A percentile compares a stretch with the other conserved stretches of the same genome.
Conservation (phyloP, 2,329 filamentous ascomycete genomes). For the Aspergillus proliferans region DNA sequence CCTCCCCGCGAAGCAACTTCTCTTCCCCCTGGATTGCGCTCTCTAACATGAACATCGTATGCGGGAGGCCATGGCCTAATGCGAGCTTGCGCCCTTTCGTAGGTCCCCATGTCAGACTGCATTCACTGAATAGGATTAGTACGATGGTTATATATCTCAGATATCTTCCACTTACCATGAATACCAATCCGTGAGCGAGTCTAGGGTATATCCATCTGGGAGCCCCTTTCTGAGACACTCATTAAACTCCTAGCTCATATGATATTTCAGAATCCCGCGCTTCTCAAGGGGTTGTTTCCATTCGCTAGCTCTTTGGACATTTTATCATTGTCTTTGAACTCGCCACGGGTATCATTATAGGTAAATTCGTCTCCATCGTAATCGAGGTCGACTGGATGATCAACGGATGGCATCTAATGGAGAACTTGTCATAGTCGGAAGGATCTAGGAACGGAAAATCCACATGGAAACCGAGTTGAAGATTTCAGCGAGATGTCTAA, state of each 20-base stretch:
- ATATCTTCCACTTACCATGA: too few relatives aligned
- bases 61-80: not conserved
- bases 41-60: not conserved
- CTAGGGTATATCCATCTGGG: too few relatives aligned
- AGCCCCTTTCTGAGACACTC: too few relatives aligned
- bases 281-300: not conserved
- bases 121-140: too few relatives aligned
- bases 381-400: not conserved
- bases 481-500: not conserved
- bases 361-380: not conserved
- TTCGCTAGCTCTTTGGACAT: not conserved
- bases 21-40: not conserved
- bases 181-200: too few relatives aligned
- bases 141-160: too few relatives aligned
- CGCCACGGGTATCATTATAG: not conserved
- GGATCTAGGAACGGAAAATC: not conserved
- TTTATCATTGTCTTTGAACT: not conserved
- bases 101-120: too few relatives aligned
- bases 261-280: not conserved
- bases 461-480: not conserved
- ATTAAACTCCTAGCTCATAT: not conserved
- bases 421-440: not conserved
- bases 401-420: not conserved
- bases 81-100: too few relatives aligned
- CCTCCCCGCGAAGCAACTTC: not conserved